Conservation (phyloP, 2,329 filamentous ascomycete genomes). For the Neocatenulostroma microsporum region DNA sequence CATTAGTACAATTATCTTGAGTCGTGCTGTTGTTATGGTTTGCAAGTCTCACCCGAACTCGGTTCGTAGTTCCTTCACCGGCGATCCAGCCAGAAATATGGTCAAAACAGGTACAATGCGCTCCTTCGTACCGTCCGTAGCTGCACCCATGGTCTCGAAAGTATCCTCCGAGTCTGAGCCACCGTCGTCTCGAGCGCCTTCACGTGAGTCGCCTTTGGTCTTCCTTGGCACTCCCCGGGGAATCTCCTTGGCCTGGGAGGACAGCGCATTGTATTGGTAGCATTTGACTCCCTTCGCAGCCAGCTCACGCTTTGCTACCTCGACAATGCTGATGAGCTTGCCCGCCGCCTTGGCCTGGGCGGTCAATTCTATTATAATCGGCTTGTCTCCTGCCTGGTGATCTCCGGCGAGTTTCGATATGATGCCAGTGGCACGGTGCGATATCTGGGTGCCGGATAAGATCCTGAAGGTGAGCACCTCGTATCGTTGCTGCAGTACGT, state of each 20-base stretch:
- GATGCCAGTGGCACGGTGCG: conserved; percentile 22
- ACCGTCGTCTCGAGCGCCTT: conserved; percentile 10
- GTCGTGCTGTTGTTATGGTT: not conserved
- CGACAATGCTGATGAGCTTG: conserved; percentile 62
- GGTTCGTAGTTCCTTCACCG: conserved; percentile 50
- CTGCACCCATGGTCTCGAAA: conserved; percentile 24
- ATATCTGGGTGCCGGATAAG: conserved; percentile 24
- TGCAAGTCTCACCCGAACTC: conserved; percentile 33
- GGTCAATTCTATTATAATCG: conserved; percentile 33
- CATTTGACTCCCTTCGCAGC: conserved; percentile 39
- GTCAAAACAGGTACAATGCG: conserved; percentile 50
- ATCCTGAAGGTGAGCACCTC: conserved; percentile 20
- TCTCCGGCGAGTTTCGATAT: conserved; percentile 16
- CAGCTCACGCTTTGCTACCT: conserved; percentile 44
- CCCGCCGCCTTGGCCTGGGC: conserved; percentile 38
- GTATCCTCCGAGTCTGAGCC: conserved; percentile 21
- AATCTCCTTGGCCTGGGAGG: conserved; percentile 20
- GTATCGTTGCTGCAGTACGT: conserved; percentile 15
- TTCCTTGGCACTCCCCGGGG: conserved; percentile 12
- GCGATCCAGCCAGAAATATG: conserved; percentile 49
- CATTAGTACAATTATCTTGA: no score
- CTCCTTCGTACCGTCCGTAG: conserved; percentile 40
- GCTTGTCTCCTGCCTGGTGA: conserved; percentile 8
- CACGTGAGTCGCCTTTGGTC: not conserved
- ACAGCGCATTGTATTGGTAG: conserved; percentile 32